Conservation (phyloP, 176 grass and related monocot genomes). For the Carex kokanica region DNA sequence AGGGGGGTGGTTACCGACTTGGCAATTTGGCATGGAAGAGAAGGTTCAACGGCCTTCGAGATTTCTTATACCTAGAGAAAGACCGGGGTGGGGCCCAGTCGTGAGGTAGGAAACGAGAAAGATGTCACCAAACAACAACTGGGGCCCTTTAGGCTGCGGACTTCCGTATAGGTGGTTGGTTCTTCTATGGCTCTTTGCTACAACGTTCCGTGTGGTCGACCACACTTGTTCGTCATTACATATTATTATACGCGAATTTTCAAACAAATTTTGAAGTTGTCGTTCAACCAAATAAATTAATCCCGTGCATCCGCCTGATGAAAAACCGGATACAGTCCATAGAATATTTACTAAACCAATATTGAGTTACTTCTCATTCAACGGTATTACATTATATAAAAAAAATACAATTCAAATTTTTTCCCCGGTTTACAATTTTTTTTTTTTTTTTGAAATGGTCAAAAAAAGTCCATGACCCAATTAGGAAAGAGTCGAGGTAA, state of each 20-base stretch:
- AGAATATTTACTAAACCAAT: background rate
- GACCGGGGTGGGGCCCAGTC: background rate
- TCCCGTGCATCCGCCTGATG: background rate
- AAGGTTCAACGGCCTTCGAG: background rate
- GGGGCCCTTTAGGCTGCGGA: background rate
- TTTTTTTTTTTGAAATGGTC: background rate
- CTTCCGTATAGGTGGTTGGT: background rate
- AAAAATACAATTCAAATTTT: background rate
- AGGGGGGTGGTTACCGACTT: background rate
- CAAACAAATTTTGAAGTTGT: background rate
- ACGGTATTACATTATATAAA: background rate
- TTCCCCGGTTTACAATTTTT: background rate
- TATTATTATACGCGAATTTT: background rate
- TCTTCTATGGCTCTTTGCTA: background rate
- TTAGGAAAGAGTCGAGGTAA: background rate
- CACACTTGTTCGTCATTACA: background rate
- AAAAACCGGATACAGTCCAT: background rate
- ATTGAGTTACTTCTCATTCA: background rate
- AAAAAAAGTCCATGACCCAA: background rate
- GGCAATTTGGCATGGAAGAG: background rate
- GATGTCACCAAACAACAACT: conserved; percentile 10
- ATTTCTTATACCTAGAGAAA: conserved; percentile 10
- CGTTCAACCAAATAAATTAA: background rate
- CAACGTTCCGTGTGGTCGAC: background rate
- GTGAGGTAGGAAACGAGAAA: background rate